Evolutionary conservation across 202 grass and related monocot species (phyloP).

Genomic region (Bolboschoenoplectus hybrid): DNA sequence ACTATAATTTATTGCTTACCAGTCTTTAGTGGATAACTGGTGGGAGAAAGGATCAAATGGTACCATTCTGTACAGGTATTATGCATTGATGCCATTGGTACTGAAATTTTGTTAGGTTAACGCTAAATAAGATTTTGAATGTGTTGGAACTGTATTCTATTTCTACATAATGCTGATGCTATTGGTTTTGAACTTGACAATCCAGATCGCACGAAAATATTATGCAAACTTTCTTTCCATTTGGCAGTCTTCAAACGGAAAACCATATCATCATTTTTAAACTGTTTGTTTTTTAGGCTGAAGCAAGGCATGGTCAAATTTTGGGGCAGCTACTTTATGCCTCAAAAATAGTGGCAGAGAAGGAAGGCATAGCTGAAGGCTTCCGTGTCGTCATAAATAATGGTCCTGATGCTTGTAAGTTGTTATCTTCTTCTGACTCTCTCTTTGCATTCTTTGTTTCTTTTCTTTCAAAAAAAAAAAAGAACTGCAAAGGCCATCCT

Average conservation of each 20-base stretch:
- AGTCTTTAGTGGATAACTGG: background rate
- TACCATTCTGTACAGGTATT: background rate
- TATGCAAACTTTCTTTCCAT: background rate
- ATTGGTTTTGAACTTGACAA: background rate
- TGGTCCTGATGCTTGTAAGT: constrained; percentile 82
- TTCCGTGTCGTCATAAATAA: constrained; percentile 91
- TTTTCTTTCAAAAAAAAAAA: background rate
- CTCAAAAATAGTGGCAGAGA: constrained; percentile 80
- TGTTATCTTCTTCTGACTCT: background rate
- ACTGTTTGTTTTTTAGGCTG: constrained; percentile 51
- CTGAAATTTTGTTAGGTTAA: background rate
- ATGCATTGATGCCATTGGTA: background rate
- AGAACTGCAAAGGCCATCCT: background rate
- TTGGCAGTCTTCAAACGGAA: background rate
- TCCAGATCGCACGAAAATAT: background rate
- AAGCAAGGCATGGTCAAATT: constrained; percentile 75
- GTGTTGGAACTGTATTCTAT: constrained; percentile 1
- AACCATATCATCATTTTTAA: background rate
- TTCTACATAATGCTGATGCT: background rate
- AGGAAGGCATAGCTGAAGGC: constrained; percentile 75
- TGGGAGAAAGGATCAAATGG: background rate
- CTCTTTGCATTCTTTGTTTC: background rate
- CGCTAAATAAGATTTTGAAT: background rate
- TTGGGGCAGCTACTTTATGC: constrained; percentile 79
- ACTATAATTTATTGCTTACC: background rate